These are phyloP conservation scores for Blastocystis sp. DNA, from an alignment of 352 stramenopile genomes.

Conservation along the genomic window DNA sequence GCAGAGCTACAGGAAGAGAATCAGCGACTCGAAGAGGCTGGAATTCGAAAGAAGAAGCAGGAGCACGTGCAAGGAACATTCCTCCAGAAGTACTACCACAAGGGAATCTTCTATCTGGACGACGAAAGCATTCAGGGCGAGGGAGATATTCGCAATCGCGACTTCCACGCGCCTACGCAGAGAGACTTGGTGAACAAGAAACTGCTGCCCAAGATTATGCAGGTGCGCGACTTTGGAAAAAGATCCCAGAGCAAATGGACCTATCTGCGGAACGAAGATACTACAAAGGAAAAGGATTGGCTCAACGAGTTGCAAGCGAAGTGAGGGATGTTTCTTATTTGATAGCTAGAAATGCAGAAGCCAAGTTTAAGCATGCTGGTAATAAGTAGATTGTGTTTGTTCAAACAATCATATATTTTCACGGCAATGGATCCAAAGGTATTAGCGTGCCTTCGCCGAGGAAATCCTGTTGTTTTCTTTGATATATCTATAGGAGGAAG, in stretches of 20 bases:
- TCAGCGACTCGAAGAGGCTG: slow-evolving; percentile 56
- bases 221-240: slow-evolving; percentile 96
- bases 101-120: slow-evolving; percentile 91
- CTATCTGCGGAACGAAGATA: slow-evolving; percentile 93
- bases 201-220: slow-evolving; percentile 86
- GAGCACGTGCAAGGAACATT: slow-evolving; percentile 80
- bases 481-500: slow-evolving; percentile 64
- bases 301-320: slow-evolving; percentile 51
- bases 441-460: slow-evolving; percentile 49
- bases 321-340: not conserved
- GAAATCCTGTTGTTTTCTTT: slow-evolving; percentile 65
- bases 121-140: slow-evolving; percentile 66
- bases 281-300: slow-evolving; percentile 68
- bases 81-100: slow-evolving; percentile 96
- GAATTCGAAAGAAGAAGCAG: slow-evolving; percentile 74
- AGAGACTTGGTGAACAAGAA: slow-evolving; percentile 68
- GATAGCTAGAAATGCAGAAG: slow-evolving; percentile 40
- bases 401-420: not conserved
- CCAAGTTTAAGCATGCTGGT: slow-evolving; percentile 42
- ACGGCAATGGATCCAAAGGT: slow-evolving; percentile 56
- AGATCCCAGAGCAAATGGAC: slow-evolving; percentile 93
- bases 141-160: slow-evolving; percentile 67
- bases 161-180: slow-evolving; percentile 67
- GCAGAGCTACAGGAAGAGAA: slow-evolving; percentile 87
- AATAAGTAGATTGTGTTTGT: slow-evolving; percentile 48